These are phyloP conservation scores for Tuber borchii DNA, from an alignment of 495 filamentous ascomycete genomes.

Conservation along the genomic window DNA sequence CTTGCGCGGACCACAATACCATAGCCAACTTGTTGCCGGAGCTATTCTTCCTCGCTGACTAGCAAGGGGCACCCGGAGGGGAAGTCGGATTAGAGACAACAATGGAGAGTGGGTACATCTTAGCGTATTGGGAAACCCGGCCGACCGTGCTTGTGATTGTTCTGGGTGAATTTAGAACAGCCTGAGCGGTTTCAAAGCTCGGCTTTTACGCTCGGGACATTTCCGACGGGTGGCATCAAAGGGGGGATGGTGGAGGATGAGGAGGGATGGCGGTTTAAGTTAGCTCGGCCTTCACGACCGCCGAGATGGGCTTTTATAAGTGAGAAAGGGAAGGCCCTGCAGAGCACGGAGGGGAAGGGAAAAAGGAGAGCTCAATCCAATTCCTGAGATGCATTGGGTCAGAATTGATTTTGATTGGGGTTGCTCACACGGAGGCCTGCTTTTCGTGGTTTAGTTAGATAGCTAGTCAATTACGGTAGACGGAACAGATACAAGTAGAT, in stretches of 20 bases:
- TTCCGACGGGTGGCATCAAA: not conserved
- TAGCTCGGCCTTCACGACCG: not conserved
- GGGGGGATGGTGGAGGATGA: not conserved
- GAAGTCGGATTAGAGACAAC: not conserved
- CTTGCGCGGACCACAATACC: not conserved
- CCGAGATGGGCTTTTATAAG: not conserved
- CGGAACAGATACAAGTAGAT: not conserved
- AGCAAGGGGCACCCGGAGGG: not conserved
- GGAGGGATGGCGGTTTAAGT: not conserved
- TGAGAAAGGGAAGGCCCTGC: not conserved
- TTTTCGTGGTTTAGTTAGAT: not conserved
- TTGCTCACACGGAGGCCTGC: not conserved
- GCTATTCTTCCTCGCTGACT: not conserved
- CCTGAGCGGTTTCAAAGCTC: not conserved
- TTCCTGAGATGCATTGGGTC: not conserved
- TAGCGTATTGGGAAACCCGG: not conserved
- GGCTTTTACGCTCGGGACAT: not conserved
- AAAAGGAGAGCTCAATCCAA: not conserved
- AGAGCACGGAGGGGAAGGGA: not conserved
- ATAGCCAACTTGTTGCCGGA: not conserved
- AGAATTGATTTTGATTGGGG: not conserved
- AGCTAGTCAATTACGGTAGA: not conserved
- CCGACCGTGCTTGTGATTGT: not conserved
- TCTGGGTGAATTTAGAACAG: not conserved
- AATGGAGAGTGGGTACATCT: not conserved